These are phyloP conservation scores for Cinnamomum micranthum DNA, from an alignment of 164 flowering plant species.

Conservation along the genomic window DNA sequence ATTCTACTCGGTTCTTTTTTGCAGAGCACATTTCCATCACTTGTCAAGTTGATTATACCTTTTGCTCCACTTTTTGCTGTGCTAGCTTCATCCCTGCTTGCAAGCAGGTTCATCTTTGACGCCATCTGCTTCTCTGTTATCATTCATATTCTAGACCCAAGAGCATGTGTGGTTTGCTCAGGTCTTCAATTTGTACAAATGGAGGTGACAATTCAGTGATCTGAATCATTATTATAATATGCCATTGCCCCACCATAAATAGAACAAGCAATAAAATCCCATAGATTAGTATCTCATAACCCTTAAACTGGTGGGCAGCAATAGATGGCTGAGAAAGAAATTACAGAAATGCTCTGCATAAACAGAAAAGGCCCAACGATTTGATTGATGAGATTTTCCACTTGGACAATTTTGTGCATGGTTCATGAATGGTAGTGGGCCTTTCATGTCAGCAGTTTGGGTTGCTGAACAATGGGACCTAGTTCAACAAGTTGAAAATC, in stretches of 20 bases:
- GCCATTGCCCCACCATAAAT: not conserved
- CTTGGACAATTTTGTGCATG: not conserved
- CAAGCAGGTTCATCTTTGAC: slow-evolving; percentile 49
- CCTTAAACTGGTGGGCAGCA: no score
- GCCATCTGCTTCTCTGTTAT: not conserved
- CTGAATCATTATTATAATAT: not conserved
- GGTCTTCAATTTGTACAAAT: not conserved
- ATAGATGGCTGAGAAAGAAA: no score
- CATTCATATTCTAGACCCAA: not conserved
- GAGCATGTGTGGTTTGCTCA: not conserved
- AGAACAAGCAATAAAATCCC: not conserved
- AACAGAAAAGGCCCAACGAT: no score
- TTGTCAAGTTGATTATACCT: slow-evolving; percentile 51
- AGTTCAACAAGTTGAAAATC: not conserved
- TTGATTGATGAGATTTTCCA: not conserved
- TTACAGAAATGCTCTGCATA: no score
- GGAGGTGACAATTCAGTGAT: not conserved
- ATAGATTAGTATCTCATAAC: no score
- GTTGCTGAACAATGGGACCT: not conserved
- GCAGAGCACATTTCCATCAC: slow-evolving; percentile 56
- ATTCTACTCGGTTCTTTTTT: slow-evolving; percentile 65
- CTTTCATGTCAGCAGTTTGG: not conserved
- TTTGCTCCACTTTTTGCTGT: slow-evolving; percentile 76
- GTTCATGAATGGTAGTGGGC: not conserved
- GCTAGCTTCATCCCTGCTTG: slow-evolving; percentile 57